Evolutionary conservation across 2,329 filamentous ascomycete genomes (phyloP).

Genomic region (Cladophialophora immunda): DNA sequence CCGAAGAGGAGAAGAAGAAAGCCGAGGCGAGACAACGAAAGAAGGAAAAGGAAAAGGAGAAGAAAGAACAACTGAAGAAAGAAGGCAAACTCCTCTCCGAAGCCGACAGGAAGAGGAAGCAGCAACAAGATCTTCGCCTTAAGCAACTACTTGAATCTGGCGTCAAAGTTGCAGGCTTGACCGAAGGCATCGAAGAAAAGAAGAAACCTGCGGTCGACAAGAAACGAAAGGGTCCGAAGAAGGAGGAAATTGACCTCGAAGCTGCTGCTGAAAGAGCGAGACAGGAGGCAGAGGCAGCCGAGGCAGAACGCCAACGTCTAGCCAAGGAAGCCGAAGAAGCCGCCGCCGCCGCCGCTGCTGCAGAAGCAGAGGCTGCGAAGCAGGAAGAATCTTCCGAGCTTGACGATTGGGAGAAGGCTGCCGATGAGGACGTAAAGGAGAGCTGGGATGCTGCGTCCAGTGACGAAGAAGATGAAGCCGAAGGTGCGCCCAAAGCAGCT

Average conservation of each 20-base stretch:
- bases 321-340: conserved; percentile 78
- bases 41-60: conserved; percentile 61
- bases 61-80: conserved; percentile 58
- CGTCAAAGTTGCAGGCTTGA: conserved; percentile 55
- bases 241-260: conserved; percentile 64
- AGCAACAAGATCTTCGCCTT: conserved; percentile 57
- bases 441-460: conserved; percentile 92
- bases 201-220: conserved; percentile 77
- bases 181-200: conserved; percentile 68
- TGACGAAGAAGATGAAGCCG: conserved; percentile 61
- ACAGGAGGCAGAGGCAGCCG: conserved; percentile 58
- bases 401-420: conserved; percentile 86
- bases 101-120: conserved; percentile 57
- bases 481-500: conserved; percentile 6
- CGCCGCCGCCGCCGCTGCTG: conserved; percentile 76
- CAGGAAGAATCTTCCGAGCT: conserved; percentile 65
- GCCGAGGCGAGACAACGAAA: conserved; percentile 56
- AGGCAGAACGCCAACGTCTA: conserved; percentile 65
- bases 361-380: conserved; percentile 61
- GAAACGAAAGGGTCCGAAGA: conserved; percentile 74
- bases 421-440: conserved; percentile 83
- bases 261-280: conserved; percentile 57
- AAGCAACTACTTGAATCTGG: conserved; percentile 60
- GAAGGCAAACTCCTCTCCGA: conserved; percentile 61
- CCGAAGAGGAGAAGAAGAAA: conserved; percentile 57